Base-by-base conservation (phyloP, 1,284 basidiomycete genomes). In the Ceratobasidium sp. region DNA sequence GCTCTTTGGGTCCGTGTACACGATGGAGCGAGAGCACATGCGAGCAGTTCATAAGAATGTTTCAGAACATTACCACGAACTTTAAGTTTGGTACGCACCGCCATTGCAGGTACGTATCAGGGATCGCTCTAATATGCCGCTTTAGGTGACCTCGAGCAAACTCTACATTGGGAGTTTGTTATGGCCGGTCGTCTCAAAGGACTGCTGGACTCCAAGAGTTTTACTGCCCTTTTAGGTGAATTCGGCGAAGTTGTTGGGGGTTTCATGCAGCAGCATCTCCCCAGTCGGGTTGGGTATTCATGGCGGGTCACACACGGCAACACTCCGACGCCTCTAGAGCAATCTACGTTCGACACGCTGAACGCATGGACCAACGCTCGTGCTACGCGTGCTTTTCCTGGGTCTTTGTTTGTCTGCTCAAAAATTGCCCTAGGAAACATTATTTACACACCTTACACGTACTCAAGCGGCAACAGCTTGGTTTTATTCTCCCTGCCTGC, bases 1-100 rank as follows among this genome's bases (percentile, higher is more conserved):
- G 51, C 9, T 10, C 33, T n/a, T 66, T 72, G 23, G 79, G 79
- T 1, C 79, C 79, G 33, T 18, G 28, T 53, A 77, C 56, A 6
- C 63, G 46, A 10, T 69, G 15, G 10, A 69, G 49, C 51, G 51
- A 69, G 40, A 69, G 39, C 56, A 70, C 79, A 2, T 66, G 44
- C 51, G 77, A 80, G 51, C 39, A 70, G 28, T 68, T 78, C 26
- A 80, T 69, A 23, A 70, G 77, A 2, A 67, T 67, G n/a, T 33
- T 80, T 12, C 70, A 80, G 26, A 60, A 76, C 6, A 56, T 76
- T 1, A 33, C 56, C 1, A 72, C 55, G 15, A 78, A 80, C 44
- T 61, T 18, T 6, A 26, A 33, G 23, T 77, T 72, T 26, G 77
- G 77, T 78, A 44, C 23, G 79, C 44, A 44, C 18, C 9, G 23